A percentile compares a stretch with the other conserved stretches of the same genome.
phyloP scores from a whole-genome alignment of 2,329 filamentous ascomycete genomes.

The Neurospora crassa region DNA sequence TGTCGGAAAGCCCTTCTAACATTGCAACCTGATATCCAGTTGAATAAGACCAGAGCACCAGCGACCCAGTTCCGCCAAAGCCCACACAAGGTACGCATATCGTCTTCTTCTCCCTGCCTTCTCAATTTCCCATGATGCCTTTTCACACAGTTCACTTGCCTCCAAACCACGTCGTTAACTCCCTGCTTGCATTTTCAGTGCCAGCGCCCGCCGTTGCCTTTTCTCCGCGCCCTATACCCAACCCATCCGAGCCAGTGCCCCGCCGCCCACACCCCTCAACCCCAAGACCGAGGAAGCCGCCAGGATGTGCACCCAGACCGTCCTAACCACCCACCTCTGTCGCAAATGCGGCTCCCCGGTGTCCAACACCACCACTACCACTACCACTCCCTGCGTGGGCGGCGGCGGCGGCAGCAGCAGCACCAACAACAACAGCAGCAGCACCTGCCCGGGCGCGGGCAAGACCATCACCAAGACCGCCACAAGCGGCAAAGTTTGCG shows the following conservation, averaged over 20 bases:
- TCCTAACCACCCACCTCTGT: not conserved
- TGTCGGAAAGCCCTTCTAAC: not conserved
- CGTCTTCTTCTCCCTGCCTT: not conserved
- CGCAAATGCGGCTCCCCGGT: not conserved
- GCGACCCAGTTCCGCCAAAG: not conserved
- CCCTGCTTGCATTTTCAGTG: not conserved
- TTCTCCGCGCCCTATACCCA: not conserved
- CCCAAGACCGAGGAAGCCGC: not conserved
- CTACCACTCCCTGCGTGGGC: not conserved
- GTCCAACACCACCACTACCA: not conserved
- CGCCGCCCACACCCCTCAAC: not conserved
- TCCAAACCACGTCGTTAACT: not conserved
- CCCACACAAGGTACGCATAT: not conserved
- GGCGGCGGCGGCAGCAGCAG: not conserved
- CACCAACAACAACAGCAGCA: not conserved
- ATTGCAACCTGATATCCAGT: not conserved
- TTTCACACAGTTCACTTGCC: not conserved
- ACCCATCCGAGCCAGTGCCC: not conserved
- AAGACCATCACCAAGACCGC: not conserved
- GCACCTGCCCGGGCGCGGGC: not conserved
- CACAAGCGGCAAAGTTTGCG: not conserved
- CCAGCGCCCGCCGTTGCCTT: not conserved
- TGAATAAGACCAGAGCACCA: not conserved
- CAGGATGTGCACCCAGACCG: not conserved
- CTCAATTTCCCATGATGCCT: not conserved